Percentiles rank a stretch among this genome's conserved stretches.
These are phyloP conservation scores for Fusarium succisae DNA, from an alignment of 2,329 filamentous ascomycete species.

Conservation along the genomic window DNA sequence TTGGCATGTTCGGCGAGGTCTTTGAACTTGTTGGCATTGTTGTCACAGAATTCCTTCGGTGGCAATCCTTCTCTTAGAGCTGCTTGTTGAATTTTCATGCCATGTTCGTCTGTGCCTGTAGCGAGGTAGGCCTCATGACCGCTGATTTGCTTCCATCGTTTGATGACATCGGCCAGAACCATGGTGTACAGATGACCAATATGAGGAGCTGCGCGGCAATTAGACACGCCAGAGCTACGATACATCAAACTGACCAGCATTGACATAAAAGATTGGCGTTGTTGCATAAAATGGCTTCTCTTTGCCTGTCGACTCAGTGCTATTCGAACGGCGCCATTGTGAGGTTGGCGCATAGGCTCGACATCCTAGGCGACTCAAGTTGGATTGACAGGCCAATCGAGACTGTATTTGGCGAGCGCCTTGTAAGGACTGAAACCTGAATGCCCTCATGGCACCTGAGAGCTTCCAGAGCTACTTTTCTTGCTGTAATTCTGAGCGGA, in stretches of 20 bases:
- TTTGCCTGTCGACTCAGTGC: constrained; percentile 58
- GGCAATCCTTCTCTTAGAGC: constrained; percentile 75
- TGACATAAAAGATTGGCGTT: constrained; percentile 98
- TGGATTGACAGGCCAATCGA: constrained; percentile 19
- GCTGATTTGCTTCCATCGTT: constrained; percentile 86
- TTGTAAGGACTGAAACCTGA: constrained; percentile 40
- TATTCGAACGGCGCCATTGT: constrained; percentile 48
- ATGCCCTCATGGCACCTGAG: constrained; percentile 43
- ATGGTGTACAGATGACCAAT: constrained; percentile 95
- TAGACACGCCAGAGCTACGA: background rate
- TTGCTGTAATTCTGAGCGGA: background rate
- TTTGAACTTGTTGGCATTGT: constrained; percentile 81
- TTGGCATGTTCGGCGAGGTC: constrained; percentile 75
- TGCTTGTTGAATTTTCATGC: constrained; percentile 94
- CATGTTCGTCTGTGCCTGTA: constrained; percentile 97
- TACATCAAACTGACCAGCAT: constrained; percentile 72
- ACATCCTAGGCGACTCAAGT: constrained; percentile 46
- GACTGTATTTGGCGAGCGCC: constrained; percentile 36
- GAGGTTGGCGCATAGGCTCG: constrained; percentile 31
- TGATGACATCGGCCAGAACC: constrained; percentile 89
- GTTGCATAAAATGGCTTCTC: constrained; percentile 93
- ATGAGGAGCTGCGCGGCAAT: constrained; percentile 75
- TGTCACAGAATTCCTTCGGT: constrained; percentile 88
- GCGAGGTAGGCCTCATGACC: constrained; percentile 77
- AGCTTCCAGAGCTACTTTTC: background rate